phyloP scores from a whole-genome alignment of 305 asterid genomes.

The Withania somnifera region DNA sequence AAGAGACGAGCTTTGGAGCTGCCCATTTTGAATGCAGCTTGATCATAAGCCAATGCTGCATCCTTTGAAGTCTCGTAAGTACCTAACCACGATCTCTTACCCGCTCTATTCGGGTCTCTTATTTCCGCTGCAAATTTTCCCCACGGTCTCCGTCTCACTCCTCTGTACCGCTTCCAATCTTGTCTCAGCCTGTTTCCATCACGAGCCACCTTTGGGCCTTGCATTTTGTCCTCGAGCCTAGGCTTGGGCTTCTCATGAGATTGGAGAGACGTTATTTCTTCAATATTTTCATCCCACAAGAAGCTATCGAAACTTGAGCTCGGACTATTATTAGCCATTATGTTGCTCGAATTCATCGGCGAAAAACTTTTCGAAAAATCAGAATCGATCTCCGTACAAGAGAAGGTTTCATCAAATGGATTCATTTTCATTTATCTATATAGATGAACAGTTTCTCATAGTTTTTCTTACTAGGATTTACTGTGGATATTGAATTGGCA shows the following conservation, averaged over 20 bases:
- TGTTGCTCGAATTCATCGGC: background rate
- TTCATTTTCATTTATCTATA: background rate
- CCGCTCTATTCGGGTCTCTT: conserved; percentile 1
- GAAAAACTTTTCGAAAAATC: conserved; percentile 17
- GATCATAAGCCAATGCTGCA: conserved; percentile 18
- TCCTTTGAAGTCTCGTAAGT: conserved; percentile 9
- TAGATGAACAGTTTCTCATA: background rate
- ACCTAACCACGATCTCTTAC: conserved; percentile 4
- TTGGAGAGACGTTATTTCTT: background rate
- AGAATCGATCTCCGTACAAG: conserved; percentile 8
- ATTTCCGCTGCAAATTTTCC: conserved; percentile 6
- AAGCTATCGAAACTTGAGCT: background rate
- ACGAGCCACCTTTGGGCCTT: background rate
- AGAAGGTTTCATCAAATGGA: background rate
- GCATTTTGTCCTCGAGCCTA: background rate
- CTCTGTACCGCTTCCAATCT: conserved; percentile 7
- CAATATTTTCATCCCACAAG: background rate
- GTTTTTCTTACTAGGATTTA: background rate
- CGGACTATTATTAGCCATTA: background rate
- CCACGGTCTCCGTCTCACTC: conserved; percentile 3
- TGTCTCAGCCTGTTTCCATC: background rate
- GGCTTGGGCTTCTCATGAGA: background rate
- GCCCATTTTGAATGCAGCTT: conserved; percentile 2
- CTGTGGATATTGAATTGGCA: background rate
- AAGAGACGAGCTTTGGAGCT: background rate